Base-by-base conservation (phyloP, 371 early-diverging fungal genomes). In the Lichtheimia ornata region DNA sequence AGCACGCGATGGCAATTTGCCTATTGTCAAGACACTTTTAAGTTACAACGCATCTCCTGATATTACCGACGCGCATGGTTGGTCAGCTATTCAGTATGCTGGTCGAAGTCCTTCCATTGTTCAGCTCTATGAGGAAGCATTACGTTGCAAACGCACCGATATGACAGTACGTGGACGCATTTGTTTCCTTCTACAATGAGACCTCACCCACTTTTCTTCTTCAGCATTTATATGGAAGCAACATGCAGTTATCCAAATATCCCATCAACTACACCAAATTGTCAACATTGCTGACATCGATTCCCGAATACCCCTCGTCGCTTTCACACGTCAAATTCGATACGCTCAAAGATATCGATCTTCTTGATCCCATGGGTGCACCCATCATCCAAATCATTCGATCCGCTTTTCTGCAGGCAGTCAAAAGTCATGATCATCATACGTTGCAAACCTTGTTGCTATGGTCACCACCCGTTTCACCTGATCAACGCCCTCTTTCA, bases 21-120 rank as follows among this genome's bases (percentile, higher is more conserved):
- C 80, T 24, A 85, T 86, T 50, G 87, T 87, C 5, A 77, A 82
- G 49, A 74, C 78, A 4, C 64, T 91, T 20, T 66, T 89, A 25
- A 61, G 72, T 14, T 84, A 83, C 62, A 73, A 78, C 27, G 91
- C 91, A 3, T 77, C 81, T 13, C 81, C 84, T 35, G 84, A 85
- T 50, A 66, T 83, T 35, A 83, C 82, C 2, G 90, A 89, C 60
- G 79, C 71, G 49, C 85, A 88, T 57, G 91, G 88, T 2, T 91
- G 89, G 89, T 87, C 85, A 30, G 87, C 91, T 17, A 74, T 87
- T 41, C 88, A 88, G 54, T 91, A 87, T 58, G 87, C 84, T 11
- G 84, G 82, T 58, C 67, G 74, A 56, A 86, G 74, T 53, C 85
- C 87, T 3, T 82, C 84, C 45, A 83, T 89, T 59, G 81, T 86